Evolutionary conservation across 257 asterid genomes (phyloP).

Genomic region (Solanum gandarillasii): DNA sequence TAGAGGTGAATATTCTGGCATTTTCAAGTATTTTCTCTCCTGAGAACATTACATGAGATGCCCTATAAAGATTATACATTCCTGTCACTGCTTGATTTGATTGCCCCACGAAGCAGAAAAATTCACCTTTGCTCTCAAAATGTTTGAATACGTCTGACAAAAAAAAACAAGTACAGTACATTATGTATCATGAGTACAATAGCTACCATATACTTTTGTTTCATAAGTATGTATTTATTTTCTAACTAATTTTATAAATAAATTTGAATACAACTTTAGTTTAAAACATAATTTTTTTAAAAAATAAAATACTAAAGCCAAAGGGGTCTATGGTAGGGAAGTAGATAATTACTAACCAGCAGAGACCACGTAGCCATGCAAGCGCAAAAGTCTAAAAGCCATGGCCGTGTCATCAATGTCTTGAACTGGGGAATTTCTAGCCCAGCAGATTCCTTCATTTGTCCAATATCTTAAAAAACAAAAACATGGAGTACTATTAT

Average conservation of each 20-base stretch:
- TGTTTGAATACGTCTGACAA: conserved; percentile 54
- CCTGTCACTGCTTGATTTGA: conserved; percentile 84
- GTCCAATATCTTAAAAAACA: conserved; percentile 54
- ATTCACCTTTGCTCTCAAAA: conserved; percentile 61
- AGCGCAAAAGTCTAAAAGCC: conserved; percentile 80
- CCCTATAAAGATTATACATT: conserved; percentile 73
- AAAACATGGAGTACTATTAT: neutral
- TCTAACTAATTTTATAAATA: neutral
- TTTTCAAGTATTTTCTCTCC: conserved; percentile 39
- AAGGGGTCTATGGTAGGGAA: neutral
- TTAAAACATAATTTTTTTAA: neutral
- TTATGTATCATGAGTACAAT: neutral
- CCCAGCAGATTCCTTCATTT: conserved; percentile 77
- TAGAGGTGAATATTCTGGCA: conserved; percentile 36
- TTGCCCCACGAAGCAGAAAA: conserved; percentile 74
- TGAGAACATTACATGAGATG: conserved; percentile 67
- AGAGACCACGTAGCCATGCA: conserved; percentile 74
- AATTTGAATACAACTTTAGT: neutral
- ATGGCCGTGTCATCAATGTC: conserved; percentile 94
- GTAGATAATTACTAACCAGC: conserved; percentile 31
- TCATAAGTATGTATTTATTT: neutral
- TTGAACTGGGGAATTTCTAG: conserved; percentile 54
- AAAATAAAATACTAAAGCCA: neutral
- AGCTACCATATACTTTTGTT: neutral
- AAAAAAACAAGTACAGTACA: neutral